These are phyloP conservation scores for Agaricales sp. DNA, from an alignment of 1,284 basidiomycete species.

Conservation along the genomic window DNA sequence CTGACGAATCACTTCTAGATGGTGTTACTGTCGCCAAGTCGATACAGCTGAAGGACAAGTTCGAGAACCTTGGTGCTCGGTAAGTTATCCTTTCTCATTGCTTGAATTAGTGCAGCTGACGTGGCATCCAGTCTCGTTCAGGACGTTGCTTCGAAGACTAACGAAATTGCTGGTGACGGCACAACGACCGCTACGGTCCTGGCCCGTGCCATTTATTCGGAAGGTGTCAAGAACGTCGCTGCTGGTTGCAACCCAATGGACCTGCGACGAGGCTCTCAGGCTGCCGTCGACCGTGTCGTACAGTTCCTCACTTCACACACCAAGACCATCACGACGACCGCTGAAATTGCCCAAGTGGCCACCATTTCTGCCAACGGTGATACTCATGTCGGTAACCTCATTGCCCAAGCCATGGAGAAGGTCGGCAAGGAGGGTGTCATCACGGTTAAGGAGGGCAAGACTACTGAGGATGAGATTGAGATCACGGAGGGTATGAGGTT, in stretches of 20 bases:
- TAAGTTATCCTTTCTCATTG: constrained; percentile 36
- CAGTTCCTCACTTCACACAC: constrained; percentile 86
- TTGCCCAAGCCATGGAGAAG: constrained; percentile 99
- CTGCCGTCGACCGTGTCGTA: constrained; percentile 93
- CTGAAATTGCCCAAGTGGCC: constrained; percentile 96
- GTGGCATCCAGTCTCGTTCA: constrained; percentile 65
- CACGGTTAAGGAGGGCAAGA: constrained; percentile 97
- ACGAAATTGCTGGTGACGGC: constrained; percentile 96
- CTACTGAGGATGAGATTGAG: constrained; percentile 97
- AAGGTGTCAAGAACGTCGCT: constrained; percentile 99
- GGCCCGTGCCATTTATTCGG: constrained; percentile 93
- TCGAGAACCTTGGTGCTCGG: constrained; percentile 98
- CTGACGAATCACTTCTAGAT: constrained; percentile 35
- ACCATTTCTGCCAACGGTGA: constrained; percentile 99
- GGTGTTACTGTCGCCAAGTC: constrained; percentile 98
- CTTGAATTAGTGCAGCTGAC: neutral
- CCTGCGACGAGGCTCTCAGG: constrained; percentile 91
- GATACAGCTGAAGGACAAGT: constrained; percentile 93
- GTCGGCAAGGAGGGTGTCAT: constrained; percentile 99
- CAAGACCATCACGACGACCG: constrained; percentile 92
- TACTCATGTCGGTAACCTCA: constrained; percentile 87
- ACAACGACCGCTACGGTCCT: constrained; percentile 98
- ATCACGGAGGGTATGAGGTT: constrained; percentile 99
- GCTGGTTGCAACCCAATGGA: constrained; percentile 99
- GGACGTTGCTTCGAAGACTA: constrained; percentile 94